Conservation (phyloP, 139 green algal species). For the Chlamydomonas sphaeroides region DNA sequence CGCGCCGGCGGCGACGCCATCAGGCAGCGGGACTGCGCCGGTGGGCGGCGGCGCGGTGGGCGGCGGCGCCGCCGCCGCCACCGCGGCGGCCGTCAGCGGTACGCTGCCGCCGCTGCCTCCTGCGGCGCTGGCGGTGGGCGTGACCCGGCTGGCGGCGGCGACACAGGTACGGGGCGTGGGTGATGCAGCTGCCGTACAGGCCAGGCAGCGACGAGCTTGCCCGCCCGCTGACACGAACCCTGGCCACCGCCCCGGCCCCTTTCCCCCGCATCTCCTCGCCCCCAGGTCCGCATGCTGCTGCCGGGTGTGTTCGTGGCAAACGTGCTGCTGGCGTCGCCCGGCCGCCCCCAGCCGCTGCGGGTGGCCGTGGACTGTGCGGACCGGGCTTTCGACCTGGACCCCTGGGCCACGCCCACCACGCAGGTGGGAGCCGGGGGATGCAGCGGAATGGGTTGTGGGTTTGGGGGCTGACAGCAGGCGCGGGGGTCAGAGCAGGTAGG, state of each 20-base stretch:
- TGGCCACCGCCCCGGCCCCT: too few relatives aligned
- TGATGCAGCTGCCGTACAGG: too few relatives aligned
- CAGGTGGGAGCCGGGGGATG: too few relatives aligned
- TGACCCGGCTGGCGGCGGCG: neutral
- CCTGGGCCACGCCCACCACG: constrained; percentile 39
- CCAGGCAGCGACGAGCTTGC: too few relatives aligned
- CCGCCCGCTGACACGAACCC: too few relatives aligned
- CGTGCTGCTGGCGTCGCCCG: constrained; percentile 42
- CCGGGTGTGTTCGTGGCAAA: constrained; percentile 48
- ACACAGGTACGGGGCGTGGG: neutral
- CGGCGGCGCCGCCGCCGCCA: too few relatives aligned
- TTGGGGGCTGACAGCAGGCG: too few relatives aligned
- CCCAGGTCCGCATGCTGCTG: constrained; percentile 47
- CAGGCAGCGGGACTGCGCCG: neutral
- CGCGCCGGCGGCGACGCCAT: neutral
- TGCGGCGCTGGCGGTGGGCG: neutral
- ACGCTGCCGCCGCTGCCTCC: neutral
- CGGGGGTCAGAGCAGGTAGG: too few relatives aligned
- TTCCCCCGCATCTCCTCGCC: too few relatives aligned
- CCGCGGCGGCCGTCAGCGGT: too few relatives aligned
- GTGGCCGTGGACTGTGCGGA: constrained; percentile 47
- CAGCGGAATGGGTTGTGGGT: too few relatives aligned
- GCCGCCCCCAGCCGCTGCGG: constrained; percentile 44
- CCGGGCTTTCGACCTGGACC: constrained; percentile 35
- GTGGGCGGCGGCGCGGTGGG: neutral